Evolutionary conservation across 257 asterid genomes (phyloP).

Genomic region (Nicotiana tomentosiformis): DNA sequence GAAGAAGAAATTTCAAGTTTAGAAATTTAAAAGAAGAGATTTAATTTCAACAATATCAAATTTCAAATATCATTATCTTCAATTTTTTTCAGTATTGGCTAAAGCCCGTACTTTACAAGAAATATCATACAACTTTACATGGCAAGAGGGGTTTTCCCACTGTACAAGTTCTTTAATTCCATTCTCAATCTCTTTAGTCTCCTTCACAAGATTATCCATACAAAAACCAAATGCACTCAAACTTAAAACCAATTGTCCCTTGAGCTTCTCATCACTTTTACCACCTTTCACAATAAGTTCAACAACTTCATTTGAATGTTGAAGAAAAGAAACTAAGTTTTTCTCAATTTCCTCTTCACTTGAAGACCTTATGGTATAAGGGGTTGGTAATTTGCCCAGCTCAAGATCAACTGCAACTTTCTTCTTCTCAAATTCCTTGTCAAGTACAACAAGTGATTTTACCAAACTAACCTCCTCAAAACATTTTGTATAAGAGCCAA

Average conservation of each 20-base stretch:
- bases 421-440: constrained; percentile 43
- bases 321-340: constrained; percentile 25
- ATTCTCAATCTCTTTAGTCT: constrained; percentile 60
- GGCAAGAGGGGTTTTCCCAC: constrained; percentile 76
- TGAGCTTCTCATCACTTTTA: constrained; percentile 14
- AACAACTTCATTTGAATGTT: constrained; percentile 34
- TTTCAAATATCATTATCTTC: background rate
- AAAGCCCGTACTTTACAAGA: constrained; percentile 43
- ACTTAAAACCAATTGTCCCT: constrained; percentile 38
- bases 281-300: constrained; percentile 5
- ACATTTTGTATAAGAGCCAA: constrained; percentile 39
- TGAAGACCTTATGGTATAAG: background rate
- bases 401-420: constrained; percentile 48
- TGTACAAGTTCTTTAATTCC: constrained; percentile 57
- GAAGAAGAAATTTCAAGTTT: background rate
- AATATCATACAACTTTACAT: constrained; percentile 55
- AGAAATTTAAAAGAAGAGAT: background rate
- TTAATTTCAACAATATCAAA: background rate
- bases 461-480: constrained; percentile 48
- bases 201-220: constrained; percentile 45
- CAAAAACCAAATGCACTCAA: constrained; percentile 58
- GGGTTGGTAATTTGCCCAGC: constrained; percentile 36
- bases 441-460: constrained; percentile 39
- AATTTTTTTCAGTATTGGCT: constrained; percentile 15
- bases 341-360: constrained; percentile 31